Conservation (phyloP, 2,329 filamentous ascomycete species). For the Falciphora oryzae region DNA sequence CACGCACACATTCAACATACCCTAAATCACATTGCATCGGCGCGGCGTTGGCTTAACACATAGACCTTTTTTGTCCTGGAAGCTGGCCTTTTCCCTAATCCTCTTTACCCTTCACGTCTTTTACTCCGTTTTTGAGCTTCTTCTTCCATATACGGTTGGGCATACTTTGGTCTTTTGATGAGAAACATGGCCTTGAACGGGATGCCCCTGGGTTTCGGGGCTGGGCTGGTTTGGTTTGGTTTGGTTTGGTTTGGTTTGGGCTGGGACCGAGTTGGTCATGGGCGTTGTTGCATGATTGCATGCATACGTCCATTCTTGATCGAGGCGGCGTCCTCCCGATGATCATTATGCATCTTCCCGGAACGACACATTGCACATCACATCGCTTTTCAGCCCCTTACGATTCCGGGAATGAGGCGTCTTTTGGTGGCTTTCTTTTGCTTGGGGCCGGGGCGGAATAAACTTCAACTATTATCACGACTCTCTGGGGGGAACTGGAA, state of each 20-base stretch:
- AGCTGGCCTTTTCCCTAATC: constrained; percentile 3
- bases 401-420: neutral
- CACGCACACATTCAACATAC: constrained; percentile 24
- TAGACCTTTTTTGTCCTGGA: neutral
- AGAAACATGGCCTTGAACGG: constrained; percentile 1
- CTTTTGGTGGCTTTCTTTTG: constrained; percentile 5
- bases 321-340: constrained; percentile 12
- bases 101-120: constrained; percentile 3
- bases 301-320: constrained; percentile 6
- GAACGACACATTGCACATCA: neutral
- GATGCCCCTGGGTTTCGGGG: constrained; percentile 1
- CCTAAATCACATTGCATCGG: constrained; percentile 37
- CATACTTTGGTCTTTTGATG: constrained; percentile 2
- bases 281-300: neutral
- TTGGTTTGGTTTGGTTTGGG: constrained; percentile 7
- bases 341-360: constrained; percentile 4
- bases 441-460: neutral
- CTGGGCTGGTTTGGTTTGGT: neutral
- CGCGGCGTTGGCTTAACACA: constrained; percentile 40
- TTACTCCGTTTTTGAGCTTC: neutral
- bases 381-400: neutral
- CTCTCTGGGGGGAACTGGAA: neutral
- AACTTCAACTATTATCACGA: neutral
- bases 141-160: constrained; percentile 4
- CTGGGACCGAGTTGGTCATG: constrained; percentile 1